A percentile compares a stretch with the other conserved stretches of the same genome.
phyloP scores from a whole-genome alignment of 1,284 basidiomycete genomes.

The Ganoderma lingzhi region DNA sequence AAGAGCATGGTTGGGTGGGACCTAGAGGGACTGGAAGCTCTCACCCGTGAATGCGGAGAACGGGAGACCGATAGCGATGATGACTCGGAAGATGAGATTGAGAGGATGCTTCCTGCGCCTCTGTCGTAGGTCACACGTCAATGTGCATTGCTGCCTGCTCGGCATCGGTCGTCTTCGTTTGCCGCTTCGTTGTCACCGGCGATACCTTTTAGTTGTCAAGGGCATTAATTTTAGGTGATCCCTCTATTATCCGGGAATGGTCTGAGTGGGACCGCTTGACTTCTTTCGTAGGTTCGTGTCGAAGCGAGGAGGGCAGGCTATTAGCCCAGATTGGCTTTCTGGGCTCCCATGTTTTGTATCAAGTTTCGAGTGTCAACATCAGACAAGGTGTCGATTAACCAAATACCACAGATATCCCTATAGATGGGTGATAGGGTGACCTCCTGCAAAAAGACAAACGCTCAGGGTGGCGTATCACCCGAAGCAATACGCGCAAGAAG shows the following conservation, averaged over 20 bases:
- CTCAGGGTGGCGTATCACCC: neutral
- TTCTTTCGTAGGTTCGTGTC: neutral
- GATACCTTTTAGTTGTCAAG: neutral
- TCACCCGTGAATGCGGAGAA: slow-evolving; percentile 48
- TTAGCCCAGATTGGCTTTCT: neutral
- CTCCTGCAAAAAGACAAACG: neutral
- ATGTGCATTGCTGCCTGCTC: neutral
- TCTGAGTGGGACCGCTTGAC: neutral
- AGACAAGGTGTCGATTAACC: neutral
- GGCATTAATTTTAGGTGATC: neutral
- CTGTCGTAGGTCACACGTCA: slow-evolving; percentile 21
- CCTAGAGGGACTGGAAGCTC: slow-evolving; percentile 69
- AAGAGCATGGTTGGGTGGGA: slow-evolving; percentile 74
- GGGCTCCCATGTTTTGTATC: neutral
- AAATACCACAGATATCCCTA: no score
- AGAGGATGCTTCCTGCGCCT: slow-evolving; percentile 44
- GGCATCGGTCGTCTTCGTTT: neutral
- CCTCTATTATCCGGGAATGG: neutral
- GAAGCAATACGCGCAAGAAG: neutral
- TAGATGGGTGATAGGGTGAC: no score
- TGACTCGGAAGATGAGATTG: slow-evolving; percentile 46
- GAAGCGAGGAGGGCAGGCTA: neutral
- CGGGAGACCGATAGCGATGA: slow-evolving; percentile 46
- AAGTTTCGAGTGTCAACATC: neutral
- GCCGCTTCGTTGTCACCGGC: slow-evolving; percentile 1